phyloP scores from a whole-genome alignment of 192 early-diverging fungal genomes.

The Lobosporangium transversale region DNA sequence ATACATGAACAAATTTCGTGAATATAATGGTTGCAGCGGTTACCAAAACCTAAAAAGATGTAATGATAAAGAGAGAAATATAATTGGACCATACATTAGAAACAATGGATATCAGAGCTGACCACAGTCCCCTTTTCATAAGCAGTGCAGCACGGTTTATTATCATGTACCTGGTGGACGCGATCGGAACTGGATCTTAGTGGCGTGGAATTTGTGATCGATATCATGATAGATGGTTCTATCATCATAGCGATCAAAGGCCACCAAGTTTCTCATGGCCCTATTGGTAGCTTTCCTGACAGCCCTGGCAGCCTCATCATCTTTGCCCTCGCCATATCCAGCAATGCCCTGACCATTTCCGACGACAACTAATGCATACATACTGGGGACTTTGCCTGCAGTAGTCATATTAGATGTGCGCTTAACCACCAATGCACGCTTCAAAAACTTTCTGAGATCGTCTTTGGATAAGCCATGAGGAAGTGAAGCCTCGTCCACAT shows the following conservation, averaged over 20 bases:
- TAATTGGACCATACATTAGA: too few relatives aligned
- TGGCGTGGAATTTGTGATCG: conserved; percentile 90
- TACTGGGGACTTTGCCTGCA: conserved; percentile 81
- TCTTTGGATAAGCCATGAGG: conserved; percentile 61
- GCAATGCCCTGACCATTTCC: conserved; percentile 92
- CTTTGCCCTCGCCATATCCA: conserved; percentile 93
- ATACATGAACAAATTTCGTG: conserved; percentile 95
- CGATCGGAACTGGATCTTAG: conserved; percentile 79
- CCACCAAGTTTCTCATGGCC: conserved; percentile 89
- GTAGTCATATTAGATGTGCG: conserved; percentile 82
- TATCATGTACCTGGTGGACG: conserved; percentile 82
- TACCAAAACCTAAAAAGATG: conserved; percentile 80
- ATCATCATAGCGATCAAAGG: conserved; percentile 90
- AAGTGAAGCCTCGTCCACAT: conserved; percentile 40
- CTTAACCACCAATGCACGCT: conserved; percentile 78
- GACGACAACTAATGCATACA: conserved; percentile 94
- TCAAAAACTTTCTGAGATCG: conserved; percentile 67
- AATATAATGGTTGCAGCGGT: conserved; percentile 91
- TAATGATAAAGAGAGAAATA: not conserved
- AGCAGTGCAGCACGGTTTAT: not conserved
- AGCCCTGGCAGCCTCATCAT: conserved; percentile 78
- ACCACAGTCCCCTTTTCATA: not conserved
- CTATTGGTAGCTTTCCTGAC: conserved; percentile 87
- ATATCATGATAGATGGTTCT: conserved; percentile 92
- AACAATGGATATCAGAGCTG: not conserved